Evolutionary conservation across 2,329 filamentous ascomycete species (phyloP).

Genomic region (Aspergillus sp.): DNA sequence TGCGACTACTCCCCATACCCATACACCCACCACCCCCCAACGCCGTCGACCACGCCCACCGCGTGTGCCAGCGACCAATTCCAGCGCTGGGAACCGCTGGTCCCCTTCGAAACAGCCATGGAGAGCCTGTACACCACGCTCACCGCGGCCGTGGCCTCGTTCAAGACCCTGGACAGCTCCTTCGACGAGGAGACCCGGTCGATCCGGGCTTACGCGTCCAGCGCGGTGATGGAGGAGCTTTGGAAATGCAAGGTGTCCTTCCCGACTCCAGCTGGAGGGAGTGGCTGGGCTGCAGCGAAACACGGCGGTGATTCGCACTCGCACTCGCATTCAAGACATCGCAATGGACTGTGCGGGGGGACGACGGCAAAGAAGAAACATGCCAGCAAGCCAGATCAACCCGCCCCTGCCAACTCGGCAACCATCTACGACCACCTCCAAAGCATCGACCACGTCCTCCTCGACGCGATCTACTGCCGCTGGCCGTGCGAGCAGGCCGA

Average conservation of each 20-base stretch:
- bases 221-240: conserved; percentile 1
- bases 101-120: conserved; percentile 8
- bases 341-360: not conserved
- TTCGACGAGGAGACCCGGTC: conserved; percentile 4
- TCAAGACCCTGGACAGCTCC: conserved; percentile 8
- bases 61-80: not conserved
- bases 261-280: not conserved
- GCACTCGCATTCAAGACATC: not conserved
- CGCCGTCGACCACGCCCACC: not conserved
- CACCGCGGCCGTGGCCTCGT: conserved; percentile 10
- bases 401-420: not conserved
- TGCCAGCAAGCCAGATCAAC: not conserved
- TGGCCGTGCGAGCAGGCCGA: not conserved
- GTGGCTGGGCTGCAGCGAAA: not conserved
- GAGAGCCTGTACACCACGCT: conserved; percentile 8
- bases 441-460: not conserved
- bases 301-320: not conserved
- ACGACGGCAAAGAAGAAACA: not conserved
- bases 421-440: not conserved
- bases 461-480: not conserved
- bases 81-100: not conserved
- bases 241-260: conserved; percentile 4
- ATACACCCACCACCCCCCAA: conserved; percentile 1
- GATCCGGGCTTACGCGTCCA: conserved; percentile 1
- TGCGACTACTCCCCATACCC: too few species aligned